Conservation (phyloP, 352 stramenopile species). For the Phytophthora chlamydospora region DNA sequence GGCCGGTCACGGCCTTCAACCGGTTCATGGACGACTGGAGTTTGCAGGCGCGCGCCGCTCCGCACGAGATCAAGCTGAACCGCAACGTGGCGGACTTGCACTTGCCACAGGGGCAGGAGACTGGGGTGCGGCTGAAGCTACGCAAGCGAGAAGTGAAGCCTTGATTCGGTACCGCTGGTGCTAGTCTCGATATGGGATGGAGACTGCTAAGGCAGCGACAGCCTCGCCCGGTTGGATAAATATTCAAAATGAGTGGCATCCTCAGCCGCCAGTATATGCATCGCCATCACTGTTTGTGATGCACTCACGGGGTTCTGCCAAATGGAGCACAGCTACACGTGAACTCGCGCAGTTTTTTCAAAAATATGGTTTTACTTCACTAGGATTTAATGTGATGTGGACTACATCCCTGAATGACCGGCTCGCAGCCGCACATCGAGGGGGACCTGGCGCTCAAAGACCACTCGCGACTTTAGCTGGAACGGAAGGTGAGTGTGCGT, state of each 20-base stretch:
- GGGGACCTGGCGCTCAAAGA: constrained; percentile 17
- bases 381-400: too few species aligned
- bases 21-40: constrained; percentile 74
- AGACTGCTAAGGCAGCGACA: too few species aligned
- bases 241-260: too few species aligned
- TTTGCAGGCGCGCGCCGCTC: constrained; percentile 37
- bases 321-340: too few species aligned
- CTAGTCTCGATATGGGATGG: too few species aligned
- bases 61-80: constrained; percentile 42
- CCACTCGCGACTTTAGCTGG: constrained; percentile 37
- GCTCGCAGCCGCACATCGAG: constrained; percentile 27
- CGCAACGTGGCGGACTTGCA: constrained; percentile 28
- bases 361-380: too few species aligned
- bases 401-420: background rate
- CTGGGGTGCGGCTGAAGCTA: constrained; percentile 58
- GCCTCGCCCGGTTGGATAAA: too few species aligned
- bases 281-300: too few species aligned
- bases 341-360: background rate
- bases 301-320: background rate
- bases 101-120: constrained; percentile 12
- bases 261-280: too few species aligned
- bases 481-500: constrained; percentile 33
- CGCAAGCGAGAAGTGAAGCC: constrained; percentile 12
- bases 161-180: too few species aligned
- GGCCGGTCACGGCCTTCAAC: constrained; percentile 62